phyloP scores from a whole-genome alignment of 148 eudicot genomes.

The Hydrangea macrophylla region DNA sequence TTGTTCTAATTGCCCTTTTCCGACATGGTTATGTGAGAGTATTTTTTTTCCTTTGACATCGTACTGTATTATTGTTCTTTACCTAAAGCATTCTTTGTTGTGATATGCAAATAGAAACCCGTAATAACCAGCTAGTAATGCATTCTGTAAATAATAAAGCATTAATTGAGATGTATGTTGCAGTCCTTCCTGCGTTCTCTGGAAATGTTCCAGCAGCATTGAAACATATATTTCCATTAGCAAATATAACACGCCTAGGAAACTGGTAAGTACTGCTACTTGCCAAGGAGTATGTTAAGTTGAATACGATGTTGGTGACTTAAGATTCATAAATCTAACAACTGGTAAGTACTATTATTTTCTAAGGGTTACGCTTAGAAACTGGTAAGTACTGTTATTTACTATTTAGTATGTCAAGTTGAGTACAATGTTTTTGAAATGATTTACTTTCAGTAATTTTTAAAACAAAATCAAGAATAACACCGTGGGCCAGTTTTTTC shows the following conservation, averaged over 20 bases:
- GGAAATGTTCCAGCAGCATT: constrained; percentile 59
- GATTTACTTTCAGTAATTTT: not conserved
- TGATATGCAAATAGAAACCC: constrained; percentile 66
- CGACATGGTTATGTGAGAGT: not conserved
- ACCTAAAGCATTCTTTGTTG: constrained; percentile 7
- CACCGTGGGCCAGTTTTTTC: too few relatives aligned
- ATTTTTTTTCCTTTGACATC: not conserved
- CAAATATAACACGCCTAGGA: constrained; percentile 39
- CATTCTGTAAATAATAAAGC: constrained; percentile 69
- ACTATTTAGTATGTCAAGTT: not conserved
- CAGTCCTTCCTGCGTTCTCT: constrained; percentile 61
- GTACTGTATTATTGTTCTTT: not conserved
- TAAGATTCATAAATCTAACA: too few relatives aligned
- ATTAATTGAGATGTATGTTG: constrained; percentile 37
- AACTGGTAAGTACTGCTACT: constrained; percentile 36
- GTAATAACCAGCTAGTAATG: constrained; percentile 82
- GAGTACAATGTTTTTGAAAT: not conserved
- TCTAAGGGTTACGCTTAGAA: too few relatives aligned
- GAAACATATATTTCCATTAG: constrained; percentile 37
- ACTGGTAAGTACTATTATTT: too few relatives aligned
- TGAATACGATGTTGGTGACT: too few relatives aligned
- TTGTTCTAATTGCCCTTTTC: not conserved
- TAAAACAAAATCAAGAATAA: too few relatives aligned
- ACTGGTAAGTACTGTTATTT: too few relatives aligned
- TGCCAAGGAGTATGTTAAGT: too few relatives aligned